These are phyloP conservation scores for Patellaria atrata DNA, from an alignment of 495 filamentous ascomycete genomes.

Conservation along the genomic window DNA sequence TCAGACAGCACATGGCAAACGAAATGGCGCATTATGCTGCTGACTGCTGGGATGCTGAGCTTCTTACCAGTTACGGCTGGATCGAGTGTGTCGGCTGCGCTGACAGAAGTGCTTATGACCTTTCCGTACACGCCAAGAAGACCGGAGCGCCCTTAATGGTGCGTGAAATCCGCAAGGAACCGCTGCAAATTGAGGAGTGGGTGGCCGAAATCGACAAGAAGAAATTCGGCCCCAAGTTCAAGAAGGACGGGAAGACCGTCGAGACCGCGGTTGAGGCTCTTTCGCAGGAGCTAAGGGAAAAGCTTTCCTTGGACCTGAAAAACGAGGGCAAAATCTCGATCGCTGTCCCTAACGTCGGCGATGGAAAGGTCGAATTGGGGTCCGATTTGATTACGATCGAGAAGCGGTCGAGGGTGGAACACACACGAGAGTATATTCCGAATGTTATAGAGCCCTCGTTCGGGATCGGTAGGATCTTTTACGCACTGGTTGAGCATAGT, in stretches of 20 bases:
- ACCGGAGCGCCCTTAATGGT: conserved; percentile 65
- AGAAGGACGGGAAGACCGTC: conserved; percentile 64
- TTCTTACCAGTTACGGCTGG: conserved; percentile 68
- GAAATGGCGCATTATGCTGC: conserved; percentile 76
- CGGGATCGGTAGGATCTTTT: conserved; percentile 68
- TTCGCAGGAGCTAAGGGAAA: conserved; percentile 55
- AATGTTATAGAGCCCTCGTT: conserved; percentile 76
- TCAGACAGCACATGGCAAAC: conserved; percentile 73
- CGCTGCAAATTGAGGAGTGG: conserved; percentile 56
- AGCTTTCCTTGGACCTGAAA: conserved; percentile 48
- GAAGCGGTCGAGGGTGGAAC: conserved; percentile 52
- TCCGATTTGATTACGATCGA: conserved; percentile 58
- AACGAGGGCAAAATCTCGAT: conserved; percentile 52
- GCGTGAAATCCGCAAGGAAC: conserved; percentile 50
- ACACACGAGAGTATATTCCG: conserved; percentile 62
- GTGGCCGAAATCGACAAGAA: conserved; percentile 67
- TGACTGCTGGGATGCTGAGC: conserved; percentile 77
- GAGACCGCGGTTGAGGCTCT: conserved; percentile 54
- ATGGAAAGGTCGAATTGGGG: conserved; percentile 53
- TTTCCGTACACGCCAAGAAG: conserved; percentile 65
- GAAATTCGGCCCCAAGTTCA: conserved; percentile 67
- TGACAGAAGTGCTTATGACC: conserved; percentile 66
- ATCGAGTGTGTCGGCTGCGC: conserved; percentile 79
- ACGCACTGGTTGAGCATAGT: conserved; percentile 59
- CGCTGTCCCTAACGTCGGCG: conserved; percentile 47